phyloP scores from a whole-genome alignment of 306 rosid species.

The Carpinus fangiana region DNA sequence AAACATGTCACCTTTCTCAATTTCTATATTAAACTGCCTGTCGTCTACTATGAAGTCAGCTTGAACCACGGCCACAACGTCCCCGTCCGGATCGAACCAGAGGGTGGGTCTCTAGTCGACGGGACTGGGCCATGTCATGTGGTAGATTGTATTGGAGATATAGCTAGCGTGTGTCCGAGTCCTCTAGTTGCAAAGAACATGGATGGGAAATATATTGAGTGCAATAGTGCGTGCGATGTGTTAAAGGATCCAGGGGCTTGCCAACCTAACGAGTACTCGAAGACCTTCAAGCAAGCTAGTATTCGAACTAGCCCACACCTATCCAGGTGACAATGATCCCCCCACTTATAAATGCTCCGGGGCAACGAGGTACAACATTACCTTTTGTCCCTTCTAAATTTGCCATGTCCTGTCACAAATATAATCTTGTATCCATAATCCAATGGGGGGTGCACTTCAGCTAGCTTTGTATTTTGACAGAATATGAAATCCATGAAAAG shows the following conservation, averaged over 20 bases:
- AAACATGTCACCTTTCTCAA: conserved; percentile 24
- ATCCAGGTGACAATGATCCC: conserved; percentile 24
- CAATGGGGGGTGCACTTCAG: too few relatives aligned
- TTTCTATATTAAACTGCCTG: conserved; percentile 8
- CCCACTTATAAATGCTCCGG: conserved; percentile 37
- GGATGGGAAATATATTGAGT: conserved; percentile 18
- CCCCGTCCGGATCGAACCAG: conserved; percentile 22
- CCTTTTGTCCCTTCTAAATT: conserved; percentile 26
- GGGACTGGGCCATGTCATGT: conserved; percentile 32
- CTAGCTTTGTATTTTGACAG: too few relatives aligned
- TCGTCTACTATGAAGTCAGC: conserved; percentile 42
- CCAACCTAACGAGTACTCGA: conserved; percentile 22
- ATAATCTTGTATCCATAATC: too few relatives aligned
- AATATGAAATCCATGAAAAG: too few relatives aligned
- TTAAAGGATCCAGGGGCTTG: conserved; percentile 29
- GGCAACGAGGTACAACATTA: conserved; percentile 29
- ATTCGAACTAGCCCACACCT: conserved; percentile 29
- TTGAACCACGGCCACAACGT: conserved; percentile 39
- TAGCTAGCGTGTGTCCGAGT: conserved; percentile 23
- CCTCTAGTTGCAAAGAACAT: conserved; percentile 3
- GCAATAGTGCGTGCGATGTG: conserved; percentile 38
- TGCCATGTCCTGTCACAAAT: neutral
- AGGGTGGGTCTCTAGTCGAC: conserved; percentile 10
- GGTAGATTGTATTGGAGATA: conserved; percentile 21
- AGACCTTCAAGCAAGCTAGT: conserved; percentile 11